These are phyloP conservation scores for Candida sp. DNA, from an alignment of 1,139 yeast genomes.

Conservation along the genomic window DNA sequence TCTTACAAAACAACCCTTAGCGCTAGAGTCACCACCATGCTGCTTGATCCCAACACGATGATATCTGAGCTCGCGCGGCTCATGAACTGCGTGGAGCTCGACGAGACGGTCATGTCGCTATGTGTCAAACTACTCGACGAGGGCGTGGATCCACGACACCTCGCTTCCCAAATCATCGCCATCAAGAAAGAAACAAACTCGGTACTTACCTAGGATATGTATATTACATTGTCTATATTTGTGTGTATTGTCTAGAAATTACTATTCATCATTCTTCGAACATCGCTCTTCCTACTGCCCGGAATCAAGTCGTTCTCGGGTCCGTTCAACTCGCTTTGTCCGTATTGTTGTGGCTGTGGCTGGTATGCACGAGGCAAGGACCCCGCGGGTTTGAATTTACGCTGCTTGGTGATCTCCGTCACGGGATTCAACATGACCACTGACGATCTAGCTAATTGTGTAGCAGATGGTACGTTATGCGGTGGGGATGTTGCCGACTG, in stretches of 20 bases:
- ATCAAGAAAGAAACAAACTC: conserved; percentile 31
- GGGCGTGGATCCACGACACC: conserved; percentile 38
- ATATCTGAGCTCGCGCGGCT: conserved; percentile 31
- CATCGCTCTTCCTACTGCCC: conserved; percentile 46
- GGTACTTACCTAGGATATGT: conserved; percentile 13
- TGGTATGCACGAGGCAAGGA: conserved; percentile 18
- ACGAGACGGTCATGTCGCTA: conserved; percentile 33
- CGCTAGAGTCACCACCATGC: background rate
- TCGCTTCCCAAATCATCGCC: conserved; percentile 32
- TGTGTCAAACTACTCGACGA: conserved; percentile 42
- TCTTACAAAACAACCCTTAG: background rate
- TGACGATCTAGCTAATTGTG: conserved; percentile 59
- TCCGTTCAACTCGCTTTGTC: conserved; percentile 18
- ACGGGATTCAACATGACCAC: conserved; percentile 83
- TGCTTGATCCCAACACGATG: conserved; percentile 18
- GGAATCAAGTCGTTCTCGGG: conserved; percentile 42
- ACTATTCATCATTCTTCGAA: conserved; percentile 49
- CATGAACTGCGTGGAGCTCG: conserved; percentile 28
- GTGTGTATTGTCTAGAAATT: conserved; percentile 20
- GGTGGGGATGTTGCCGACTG: conserved; percentile 10
- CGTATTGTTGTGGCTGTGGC: conserved; percentile 12
- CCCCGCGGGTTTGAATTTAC: conserved; percentile 73
- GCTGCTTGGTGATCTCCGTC: conserved; percentile 57
- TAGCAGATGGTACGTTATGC: conserved; percentile 38
- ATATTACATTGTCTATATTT: too few relatives aligned